Evolutionary conservation across 2,329 filamentous ascomycete species (phyloP).

Genomic region (Hypoxylon sp.): DNA sequence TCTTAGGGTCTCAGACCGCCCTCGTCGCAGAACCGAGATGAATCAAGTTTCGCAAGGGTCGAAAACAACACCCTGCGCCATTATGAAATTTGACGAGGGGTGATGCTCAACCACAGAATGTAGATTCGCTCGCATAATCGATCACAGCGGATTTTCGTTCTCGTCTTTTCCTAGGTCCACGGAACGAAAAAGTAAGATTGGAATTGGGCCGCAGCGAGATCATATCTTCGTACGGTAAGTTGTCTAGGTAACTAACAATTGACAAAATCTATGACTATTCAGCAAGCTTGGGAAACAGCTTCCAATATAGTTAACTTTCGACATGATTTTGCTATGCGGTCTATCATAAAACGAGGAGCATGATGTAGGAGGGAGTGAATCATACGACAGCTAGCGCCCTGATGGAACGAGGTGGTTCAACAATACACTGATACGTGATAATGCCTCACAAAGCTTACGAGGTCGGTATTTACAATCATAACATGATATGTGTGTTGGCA

Average conservation of each 20-base stretch:
- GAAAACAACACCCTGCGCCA: constrained; percentile 23
- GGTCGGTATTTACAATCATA: not conserved
- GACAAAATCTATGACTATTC: not conserved
- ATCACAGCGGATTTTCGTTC: not conserved
- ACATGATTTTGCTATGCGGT: not conserved
- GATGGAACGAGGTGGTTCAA: constrained; percentile 35
- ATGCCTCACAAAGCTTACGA: not conserved
- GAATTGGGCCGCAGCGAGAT: not conserved
- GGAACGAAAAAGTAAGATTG: not conserved
- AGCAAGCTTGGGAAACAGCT: not conserved
- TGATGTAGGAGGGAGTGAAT: constrained; percentile 16
- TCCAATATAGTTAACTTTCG: not conserved
- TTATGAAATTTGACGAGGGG: constrained; percentile 10
- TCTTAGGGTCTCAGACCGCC: constrained; percentile 22
- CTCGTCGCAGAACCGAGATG: constrained; percentile 30
- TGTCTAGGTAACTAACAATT: not conserved
- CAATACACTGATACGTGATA: not conserved
- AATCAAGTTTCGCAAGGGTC: constrained; percentile 35
- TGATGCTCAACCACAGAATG: not conserved
- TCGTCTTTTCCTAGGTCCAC: not conserved
- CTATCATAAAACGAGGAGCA: not conserved
- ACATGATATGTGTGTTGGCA: not conserved
- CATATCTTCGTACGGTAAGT: not conserved
- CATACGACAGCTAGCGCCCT: constrained; percentile 21
- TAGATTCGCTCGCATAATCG: constrained; percentile 5